Evolutionary conservation across 495 filamentous ascomycete genomes (phyloP), one percentile per base, ranked within the genome.

Genomic region (Lichenothelia convexa): DNA sequence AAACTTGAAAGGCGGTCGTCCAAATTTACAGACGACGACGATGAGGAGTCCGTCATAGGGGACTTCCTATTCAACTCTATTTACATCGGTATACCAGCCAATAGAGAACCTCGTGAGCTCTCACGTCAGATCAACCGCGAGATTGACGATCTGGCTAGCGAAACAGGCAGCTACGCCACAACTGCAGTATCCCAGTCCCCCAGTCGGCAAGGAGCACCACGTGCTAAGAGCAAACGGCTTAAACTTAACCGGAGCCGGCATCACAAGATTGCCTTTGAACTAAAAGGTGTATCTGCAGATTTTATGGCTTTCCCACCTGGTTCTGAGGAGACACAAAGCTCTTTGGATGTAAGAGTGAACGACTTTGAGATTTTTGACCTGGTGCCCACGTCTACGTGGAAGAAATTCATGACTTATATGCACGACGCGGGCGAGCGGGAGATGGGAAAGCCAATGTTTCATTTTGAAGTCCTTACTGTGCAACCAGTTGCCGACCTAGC

Each of bases 1-100:
- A 66, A 59, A 63, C 17, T 63, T 65, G 38, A 51, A 50, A 36
- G 58, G 57, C 18, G 64, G 53, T 34, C 59, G 59, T 32, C 56
- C 54, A 58, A 60, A n/a, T 64, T 72, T 17, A 57, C 65, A 32
- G 67, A 68, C 0, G 59, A 70, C 21, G 74, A 82, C 6, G 84
- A 93, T 17, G 72, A 82, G 27, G 81, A 84, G 47, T 78, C 78
- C 1, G 75, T 87, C 12, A 91, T 95, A 53, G 85, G 77, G 1
- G 89, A 95, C 51, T 91, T 85, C 48, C 66, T 99, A 16, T 99
- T 99, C 68, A 94, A 95, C 47, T 95, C 89, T 0, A 93, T 99
- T 33, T 99, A 94, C 58, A 92, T 99, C 37, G 86, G 80, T 16
- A 81, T 99, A 31, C 78, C 85, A 3, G 67, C 78, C 13, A 91